phyloP scores from a whole-genome alignment of 768 basidiomycete species.

The Tricholoma saponaceum region DNA sequence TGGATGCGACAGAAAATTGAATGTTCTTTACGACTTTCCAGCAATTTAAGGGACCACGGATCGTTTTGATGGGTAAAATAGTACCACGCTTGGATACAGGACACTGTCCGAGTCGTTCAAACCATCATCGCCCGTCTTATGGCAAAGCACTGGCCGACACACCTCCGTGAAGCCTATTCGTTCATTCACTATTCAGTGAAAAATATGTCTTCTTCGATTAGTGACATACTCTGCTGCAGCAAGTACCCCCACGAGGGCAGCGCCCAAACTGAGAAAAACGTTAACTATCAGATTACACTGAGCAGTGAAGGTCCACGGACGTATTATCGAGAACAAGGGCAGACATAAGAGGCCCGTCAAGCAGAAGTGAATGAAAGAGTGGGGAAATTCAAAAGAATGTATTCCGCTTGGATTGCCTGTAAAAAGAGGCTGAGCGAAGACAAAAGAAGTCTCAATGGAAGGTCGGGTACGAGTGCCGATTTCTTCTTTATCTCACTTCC shows the following conservation, averaged over 20 bases:
- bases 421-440: too few relatives aligned
- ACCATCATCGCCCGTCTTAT: background rate
- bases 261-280: conserved; percentile 37
- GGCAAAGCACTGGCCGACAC: conserved; percentile 3
- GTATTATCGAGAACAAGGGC: conserved; percentile 16
- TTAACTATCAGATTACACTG: background rate
- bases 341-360: conserved; percentile 7
- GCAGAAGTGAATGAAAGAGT: background rate
- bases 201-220: background rate
- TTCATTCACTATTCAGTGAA: background rate
- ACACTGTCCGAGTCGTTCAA: conserved; percentile 39
- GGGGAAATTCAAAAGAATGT: background rate
- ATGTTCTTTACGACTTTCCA: conserved; percentile 30
- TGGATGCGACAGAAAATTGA: background rate
- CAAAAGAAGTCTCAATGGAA: too few relatives aligned
- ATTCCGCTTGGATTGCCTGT: too few relatives aligned
- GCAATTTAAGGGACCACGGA: conserved; percentile 39
- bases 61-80: conserved; percentile 51
- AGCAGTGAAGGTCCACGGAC: conserved; percentile 7
- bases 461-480: too few relatives aligned
- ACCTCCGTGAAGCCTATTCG: conserved; percentile 49
- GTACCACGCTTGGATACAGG: conserved; percentile 50
- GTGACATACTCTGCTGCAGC: conserved; percentile 44
- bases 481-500: too few relatives aligned
- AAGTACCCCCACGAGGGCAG: conserved; percentile 46